Evolutionary conservation across 345 rosid genomes (phyloP).

Genomic region (Capsella bursapastoris): DNA sequence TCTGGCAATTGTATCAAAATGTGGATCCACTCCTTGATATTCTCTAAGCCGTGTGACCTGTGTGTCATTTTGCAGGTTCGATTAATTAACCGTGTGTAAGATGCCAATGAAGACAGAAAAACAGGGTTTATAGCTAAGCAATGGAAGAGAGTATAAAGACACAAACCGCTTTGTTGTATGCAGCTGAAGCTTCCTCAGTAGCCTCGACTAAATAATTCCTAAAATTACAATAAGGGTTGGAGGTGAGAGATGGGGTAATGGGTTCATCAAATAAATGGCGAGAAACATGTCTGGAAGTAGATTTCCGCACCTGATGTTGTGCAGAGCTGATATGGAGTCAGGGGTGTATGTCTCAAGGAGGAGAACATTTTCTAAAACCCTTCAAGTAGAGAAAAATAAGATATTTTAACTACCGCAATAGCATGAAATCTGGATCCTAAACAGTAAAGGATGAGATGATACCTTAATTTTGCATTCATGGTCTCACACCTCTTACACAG

Average conservation of each 20-base stretch:
- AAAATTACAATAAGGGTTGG: constrained; percentile 13
- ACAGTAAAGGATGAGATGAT: constrained; percentile 29
- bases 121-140: constrained; percentile 3
- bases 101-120: background rate
- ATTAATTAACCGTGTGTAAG: constrained; percentile 3
- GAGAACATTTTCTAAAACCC: constrained; percentile 87
- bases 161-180: constrained; percentile 95
- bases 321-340: constrained; percentile 91
- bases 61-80: background rate
- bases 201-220: constrained; percentile 96
- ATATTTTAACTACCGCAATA: constrained; percentile 1
- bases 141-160: constrained; percentile 24
- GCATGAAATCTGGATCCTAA: background rate
- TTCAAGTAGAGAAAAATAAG: constrained; percentile 34
- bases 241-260: constrained; percentile 4
- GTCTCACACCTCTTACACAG: constrained; percentile 95
- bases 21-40: constrained; percentile 98
- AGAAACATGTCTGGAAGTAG: background rate
- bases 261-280: background rate
- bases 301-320: constrained; percentile 70
- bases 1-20: constrained; percentile 86
- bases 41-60: constrained; percentile 97
- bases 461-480: constrained; percentile 96
- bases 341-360: constrained; percentile 86
- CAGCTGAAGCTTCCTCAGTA: constrained; percentile 92